Evolutionary conservation across 176 grass and related monocot species (phyloP).

Genomic region (Musa beccarii): DNA sequence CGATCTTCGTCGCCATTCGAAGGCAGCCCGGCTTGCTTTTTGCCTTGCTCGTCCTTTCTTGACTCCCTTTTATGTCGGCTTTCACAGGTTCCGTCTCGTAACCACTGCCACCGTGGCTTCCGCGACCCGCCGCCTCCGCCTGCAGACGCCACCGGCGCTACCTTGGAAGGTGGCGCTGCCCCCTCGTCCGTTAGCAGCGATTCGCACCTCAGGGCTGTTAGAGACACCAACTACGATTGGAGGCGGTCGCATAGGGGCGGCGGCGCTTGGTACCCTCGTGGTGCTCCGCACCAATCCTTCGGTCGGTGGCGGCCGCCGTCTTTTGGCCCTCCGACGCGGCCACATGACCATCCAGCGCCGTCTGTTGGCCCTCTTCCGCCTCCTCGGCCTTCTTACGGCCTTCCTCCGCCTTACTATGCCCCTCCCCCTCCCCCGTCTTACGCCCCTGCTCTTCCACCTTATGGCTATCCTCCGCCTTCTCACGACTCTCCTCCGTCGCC

Average conservation of each 20-base stretch:
- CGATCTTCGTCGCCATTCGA: background rate
- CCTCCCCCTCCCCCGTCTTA: background rate
- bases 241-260: slow-evolving; percentile 6
- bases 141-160: slow-evolving; percentile 13
- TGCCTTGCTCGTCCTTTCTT: background rate
- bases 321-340: slow-evolving; percentile 18
- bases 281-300: slow-evolving; percentile 5
- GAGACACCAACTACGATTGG: slow-evolving; percentile 30
- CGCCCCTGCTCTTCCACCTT: background rate
- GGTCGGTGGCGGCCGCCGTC: slow-evolving; percentile 19
- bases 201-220: slow-evolving; percentile 27
- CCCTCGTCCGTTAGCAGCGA: slow-evolving; percentile 30
- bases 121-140: background rate
- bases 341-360: slow-evolving; percentile 20
- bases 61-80: background rate
- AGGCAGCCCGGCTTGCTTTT: background rate
- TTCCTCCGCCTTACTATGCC: background rate
- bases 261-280: slow-evolving; percentile 12
- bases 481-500: slow-evolving; percentile 11
- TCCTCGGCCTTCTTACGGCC: slow-evolving; percentile 10
- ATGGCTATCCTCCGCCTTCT: background rate
- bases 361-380: slow-evolving; percentile 13
- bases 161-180: background rate
- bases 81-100: slow-evolving; percentile 27
- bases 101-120: slow-evolving; percentile 12